Evolutionary conservation across 306 rosid genomes (phyloP), one percentile per base, ranked within the genome.

Genomic region (Prunus dulcis): DNA sequence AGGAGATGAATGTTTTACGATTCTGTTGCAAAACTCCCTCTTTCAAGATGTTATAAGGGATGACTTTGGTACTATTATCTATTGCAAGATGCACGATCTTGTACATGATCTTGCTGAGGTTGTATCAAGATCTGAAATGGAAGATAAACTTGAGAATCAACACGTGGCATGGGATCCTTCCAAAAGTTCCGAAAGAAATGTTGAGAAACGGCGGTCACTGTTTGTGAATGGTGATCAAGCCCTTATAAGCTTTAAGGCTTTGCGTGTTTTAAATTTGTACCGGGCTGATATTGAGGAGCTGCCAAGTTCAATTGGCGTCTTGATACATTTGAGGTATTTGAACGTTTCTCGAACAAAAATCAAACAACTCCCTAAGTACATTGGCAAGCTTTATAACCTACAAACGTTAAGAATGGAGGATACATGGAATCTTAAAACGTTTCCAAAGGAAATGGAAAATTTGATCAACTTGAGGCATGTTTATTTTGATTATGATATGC

Each of bases 261-360:
- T 78, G 17, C 65, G 56, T 0, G 76, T 78, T 50, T 47, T 78
- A 38, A 71, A 72, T 15, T n/a, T 78, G n/a, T 12, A 20, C 6
- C 6, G 15, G 53, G 0, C n/a, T 0, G 18, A 14, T 30, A 19
- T 71, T 28, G 66, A 28, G 64, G 34, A 14, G 8, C 51, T 78
- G 18, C 72, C 81, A 9, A 14, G 46, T 49, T 60, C 81, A 51
- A 32, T 78, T 34, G 64, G 3, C 2, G 11, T 30, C 25, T 50
- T 78, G 71, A 71, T 51, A 28, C 55, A 25, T 41, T 51, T 57
- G 14, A 57, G 63, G 63, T 76, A 76, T 19, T 58, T 76, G 11
- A 74, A 76, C 27, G 32, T 76, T 51, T 67, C 74, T n/a, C 1
- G 17, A 25, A 52, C 74, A 15, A 14, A 12, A 28, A 67, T 76